A percentile compares a stretch with the other conserved stretches of the same genome.
Evolutionary conservation across 2,329 filamentous ascomycete species (phyloP).

Genomic region (Metarhizium brunneum): DNA sequence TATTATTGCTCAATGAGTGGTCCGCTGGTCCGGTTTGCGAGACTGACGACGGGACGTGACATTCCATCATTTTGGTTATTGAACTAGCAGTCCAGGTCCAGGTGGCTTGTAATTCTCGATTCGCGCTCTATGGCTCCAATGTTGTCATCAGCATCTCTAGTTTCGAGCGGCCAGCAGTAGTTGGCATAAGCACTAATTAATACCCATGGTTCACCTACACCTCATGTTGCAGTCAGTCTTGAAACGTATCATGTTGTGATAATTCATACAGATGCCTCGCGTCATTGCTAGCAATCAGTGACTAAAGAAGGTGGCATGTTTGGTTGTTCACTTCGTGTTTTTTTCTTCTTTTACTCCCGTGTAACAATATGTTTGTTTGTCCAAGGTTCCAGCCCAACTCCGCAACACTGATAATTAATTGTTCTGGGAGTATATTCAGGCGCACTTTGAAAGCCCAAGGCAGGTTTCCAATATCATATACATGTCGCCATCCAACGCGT

Average conservation of each 20-base stretch:
- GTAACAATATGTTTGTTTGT: neutral
- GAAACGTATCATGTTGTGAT: neutral
- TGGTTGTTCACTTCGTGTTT: neutral
- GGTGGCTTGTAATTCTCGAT: too few species aligned
- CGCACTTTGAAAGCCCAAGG: neutral
- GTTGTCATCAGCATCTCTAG: too few species aligned
- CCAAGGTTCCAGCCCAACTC: constrained; percentile 1
- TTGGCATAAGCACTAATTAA: neutral
- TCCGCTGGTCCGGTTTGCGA: too few species aligned
- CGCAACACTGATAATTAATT: neutral
- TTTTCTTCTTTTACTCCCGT: neutral
- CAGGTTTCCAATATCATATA: neutral
- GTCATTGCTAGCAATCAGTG: neutral
- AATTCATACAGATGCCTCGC: constrained; percentile 5
- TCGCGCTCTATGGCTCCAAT: too few species aligned
- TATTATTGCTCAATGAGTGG: too few species aligned
- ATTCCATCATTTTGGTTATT: neutral
- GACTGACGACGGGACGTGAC: neutral
- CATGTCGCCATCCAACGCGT: neutral
- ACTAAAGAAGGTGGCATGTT: neutral
- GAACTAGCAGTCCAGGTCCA: too few species aligned
- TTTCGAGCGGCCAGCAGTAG: too few species aligned
- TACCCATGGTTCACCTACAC: neutral
- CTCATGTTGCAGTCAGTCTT: neutral
- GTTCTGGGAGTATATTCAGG: neutral